Conservation (phyloP, 805 yeast genomes). For the Myxozyma lipomycoides region DNA sequence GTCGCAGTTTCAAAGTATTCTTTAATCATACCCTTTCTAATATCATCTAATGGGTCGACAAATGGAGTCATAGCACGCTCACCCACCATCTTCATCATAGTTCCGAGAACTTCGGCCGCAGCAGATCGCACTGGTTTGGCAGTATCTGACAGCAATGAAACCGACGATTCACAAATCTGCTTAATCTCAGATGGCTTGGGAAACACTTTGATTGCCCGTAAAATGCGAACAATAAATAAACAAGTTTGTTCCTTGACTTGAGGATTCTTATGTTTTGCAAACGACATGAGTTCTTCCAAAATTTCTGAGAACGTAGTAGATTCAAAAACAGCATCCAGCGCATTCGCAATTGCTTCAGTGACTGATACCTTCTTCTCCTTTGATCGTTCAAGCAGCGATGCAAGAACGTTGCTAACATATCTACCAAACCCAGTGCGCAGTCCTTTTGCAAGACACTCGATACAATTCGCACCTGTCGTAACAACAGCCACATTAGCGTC, state of each 20-base stretch:
- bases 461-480: slow-evolving; percentile 66
- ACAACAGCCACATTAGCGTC: slow-evolving; percentile 91
- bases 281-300: slow-evolving; percentile 55
- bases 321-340: slow-evolving; percentile 61
- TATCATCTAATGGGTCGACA: slow-evolving; percentile 70
- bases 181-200: slow-evolving; percentile 58
- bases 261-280: slow-evolving; percentile 75
- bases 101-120: slow-evolving; percentile 74
- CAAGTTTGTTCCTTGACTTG: slow-evolving; percentile 71
- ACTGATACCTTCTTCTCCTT: slow-evolving; percentile 84
- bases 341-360: slow-evolving; percentile 60
- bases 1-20: slow-evolving; percentile 54
- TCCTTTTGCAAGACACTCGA: slow-evolving; percentile 61
- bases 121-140: slow-evolving; percentile 78
- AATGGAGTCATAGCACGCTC: slow-evolving; percentile 58
- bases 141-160: slow-evolving; percentile 72
- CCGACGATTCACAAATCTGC: slow-evolving; percentile 50
- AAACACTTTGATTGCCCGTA: slow-evolving; percentile 46
- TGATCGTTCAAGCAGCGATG: slow-evolving; percentile 70
- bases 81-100: slow-evolving; percentile 78
- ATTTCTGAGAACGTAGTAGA: slow-evolving; percentile 52
- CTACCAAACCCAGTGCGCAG: slow-evolving; percentile 53
- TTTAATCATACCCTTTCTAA: slow-evolving; percentile 63
- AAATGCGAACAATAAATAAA: slow-evolving; percentile 58
- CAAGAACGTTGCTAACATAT: slow-evolving; percentile 51